Evolutionary conservation across 768 basidiomycete genomes (phyloP).

Genomic region (Termitomyces sp.): DNA sequence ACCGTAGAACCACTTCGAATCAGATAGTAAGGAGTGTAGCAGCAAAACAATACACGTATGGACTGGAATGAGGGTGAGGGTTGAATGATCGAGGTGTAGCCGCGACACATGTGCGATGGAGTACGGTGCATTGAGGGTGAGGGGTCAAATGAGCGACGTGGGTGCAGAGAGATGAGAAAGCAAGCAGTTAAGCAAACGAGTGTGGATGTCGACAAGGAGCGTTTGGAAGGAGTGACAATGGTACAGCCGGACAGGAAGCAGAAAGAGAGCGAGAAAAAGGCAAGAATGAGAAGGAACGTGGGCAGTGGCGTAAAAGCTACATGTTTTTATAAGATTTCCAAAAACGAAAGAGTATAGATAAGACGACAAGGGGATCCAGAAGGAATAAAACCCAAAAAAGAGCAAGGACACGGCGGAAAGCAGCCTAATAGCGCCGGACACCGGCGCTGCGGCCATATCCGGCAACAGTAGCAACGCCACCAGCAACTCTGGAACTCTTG

Average conservation of each 20-base stretch:
- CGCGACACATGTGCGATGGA: too few relatives aligned
- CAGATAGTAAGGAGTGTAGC: not conserved
- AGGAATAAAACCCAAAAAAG: not conserved
- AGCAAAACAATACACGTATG: not conserved
- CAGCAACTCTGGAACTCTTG: not conserved
- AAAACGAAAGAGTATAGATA: not conserved
- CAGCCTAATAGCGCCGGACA: slow-evolving; percentile 3
- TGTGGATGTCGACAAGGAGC: not conserved
- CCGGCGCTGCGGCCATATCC: slow-evolving; percentile 8
- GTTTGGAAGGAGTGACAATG: not conserved
- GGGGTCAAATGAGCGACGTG: not conserved
- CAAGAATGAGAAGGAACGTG: not conserved
- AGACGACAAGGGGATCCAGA: not conserved
- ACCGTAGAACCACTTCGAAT: not conserved
- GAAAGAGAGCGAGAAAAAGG: not conserved
- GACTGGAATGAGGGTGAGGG: too few relatives aligned
- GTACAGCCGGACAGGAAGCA: not conserved
- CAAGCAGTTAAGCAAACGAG: not conserved
- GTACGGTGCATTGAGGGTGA: not conserved
- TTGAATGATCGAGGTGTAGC: too few relatives aligned
- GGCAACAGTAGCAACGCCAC: slow-evolving; percentile 9
- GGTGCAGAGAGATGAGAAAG: not conserved
- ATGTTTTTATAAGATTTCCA: not conserved
- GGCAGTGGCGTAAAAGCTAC: not conserved
- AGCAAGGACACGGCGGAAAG: not conserved